phyloP scores from a whole-genome alignment of 768 basidiomycete genomes.

The Leccinellum rugosiceps region DNA sequence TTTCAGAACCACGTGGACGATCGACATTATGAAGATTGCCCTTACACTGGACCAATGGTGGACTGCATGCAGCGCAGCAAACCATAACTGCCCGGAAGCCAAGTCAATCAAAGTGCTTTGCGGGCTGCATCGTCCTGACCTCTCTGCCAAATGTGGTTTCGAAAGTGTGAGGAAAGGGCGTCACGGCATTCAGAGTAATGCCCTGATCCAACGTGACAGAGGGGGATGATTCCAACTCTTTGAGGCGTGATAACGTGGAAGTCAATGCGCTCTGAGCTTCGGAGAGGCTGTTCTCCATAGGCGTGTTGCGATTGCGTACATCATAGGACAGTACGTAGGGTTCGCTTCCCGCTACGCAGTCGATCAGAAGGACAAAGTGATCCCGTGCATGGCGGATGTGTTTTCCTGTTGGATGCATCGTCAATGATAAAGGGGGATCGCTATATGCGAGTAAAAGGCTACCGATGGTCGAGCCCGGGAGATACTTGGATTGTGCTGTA shows the following conservation, averaged over 20 bases:
- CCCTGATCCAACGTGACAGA: constrained; percentile 47
- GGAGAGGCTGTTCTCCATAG: constrained; percentile 70
- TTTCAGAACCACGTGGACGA: constrained; percentile 8
- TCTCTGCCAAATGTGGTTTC: constrained; percentile 82
- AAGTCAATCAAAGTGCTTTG: constrained; percentile 1
- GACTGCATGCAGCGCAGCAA: constrained; percentile 79
- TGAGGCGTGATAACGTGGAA: constrained; percentile 54
- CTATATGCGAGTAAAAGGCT: constrained; percentile 9
- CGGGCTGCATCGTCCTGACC: constrained; percentile 36
- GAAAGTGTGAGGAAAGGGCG: constrained; percentile 71
- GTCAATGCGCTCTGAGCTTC: constrained; percentile 57
- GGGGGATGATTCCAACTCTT: constrained; percentile 43
- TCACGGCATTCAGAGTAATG: constrained; percentile 77
- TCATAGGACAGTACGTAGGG: constrained; percentile 72
- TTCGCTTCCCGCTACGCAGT: constrained; percentile 44
- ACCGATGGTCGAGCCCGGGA: constrained; percentile 91
- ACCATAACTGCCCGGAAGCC: constrained; percentile 62
- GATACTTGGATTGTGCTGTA: constrained; percentile 59
- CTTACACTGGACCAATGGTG: constrained; percentile 90
- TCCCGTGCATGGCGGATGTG: constrained; percentile 84
- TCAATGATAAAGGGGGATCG: neutral
- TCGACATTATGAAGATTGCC: neutral
- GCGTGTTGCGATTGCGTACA: constrained; percentile 69
- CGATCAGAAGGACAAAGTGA: constrained; percentile 69
- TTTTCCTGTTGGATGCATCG: constrained; percentile 53